phyloP scores from a whole-genome alignment of 176 grass and related monocot species.

The Triticum urartu region DNA sequence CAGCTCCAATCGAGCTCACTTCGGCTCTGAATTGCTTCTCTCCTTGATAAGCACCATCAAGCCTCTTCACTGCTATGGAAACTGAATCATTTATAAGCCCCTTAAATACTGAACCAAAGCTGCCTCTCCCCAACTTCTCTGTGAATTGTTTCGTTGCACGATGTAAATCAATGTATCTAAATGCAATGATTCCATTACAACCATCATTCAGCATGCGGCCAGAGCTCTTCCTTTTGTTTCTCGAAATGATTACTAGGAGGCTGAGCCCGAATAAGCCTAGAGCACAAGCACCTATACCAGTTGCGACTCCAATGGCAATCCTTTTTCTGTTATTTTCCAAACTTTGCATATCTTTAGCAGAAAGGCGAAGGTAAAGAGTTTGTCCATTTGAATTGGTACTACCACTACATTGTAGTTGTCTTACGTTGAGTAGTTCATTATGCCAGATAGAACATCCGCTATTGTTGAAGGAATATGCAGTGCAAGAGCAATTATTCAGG shows the following conservation, averaged over 20 bases:
- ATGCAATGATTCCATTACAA: slow-evolving; percentile 29
- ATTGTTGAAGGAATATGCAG: slow-evolving; percentile 34
- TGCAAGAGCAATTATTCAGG: slow-evolving; percentile 54
- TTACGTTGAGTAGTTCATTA: slow-evolving; percentile 42
- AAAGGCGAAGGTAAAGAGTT: slow-evolving; percentile 56
- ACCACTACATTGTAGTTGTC: neutral
- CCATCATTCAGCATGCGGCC: neutral
- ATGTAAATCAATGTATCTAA: slow-evolving; percentile 43
- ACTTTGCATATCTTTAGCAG: slow-evolving; percentile 40
- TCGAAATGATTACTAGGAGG: slow-evolving; percentile 1
- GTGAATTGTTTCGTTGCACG: slow-evolving; percentile 54
- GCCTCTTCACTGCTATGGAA: slow-evolving; percentile 56
- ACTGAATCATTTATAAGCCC: slow-evolving; percentile 34
- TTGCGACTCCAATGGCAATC: neutral
- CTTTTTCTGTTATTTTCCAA: slow-evolving; percentile 16
- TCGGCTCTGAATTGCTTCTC: slow-evolving; percentile 42
- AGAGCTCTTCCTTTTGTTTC: neutral
- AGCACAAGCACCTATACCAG: neutral
- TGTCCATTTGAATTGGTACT: slow-evolving; percentile 11
- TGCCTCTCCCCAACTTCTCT: slow-evolving; percentile 45
- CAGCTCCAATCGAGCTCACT: slow-evolving; percentile 35
- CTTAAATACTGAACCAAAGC: slow-evolving; percentile 62
- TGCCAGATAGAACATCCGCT: slow-evolving; percentile 51
- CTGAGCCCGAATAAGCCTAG: neutral
- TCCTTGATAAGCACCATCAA: slow-evolving; percentile 32